These are phyloP conservation scores for Alternaria viburni DNA, from an alignment of 2,329 filamentous ascomycete genomes.

Conservation along the genomic window DNA sequence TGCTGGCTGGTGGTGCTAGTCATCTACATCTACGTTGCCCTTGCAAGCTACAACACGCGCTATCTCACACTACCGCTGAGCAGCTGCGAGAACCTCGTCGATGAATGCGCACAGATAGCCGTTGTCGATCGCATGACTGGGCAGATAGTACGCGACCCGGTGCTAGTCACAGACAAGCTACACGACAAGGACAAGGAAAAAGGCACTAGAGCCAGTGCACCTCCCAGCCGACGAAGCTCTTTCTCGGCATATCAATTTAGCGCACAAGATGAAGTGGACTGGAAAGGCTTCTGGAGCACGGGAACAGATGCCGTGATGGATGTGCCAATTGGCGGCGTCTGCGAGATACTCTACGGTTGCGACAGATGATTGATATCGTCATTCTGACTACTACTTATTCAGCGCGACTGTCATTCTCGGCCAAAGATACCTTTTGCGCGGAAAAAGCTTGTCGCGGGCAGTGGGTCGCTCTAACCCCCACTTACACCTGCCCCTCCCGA, in stretches of 20 bases:
- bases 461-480: slow-evolving; percentile 24
- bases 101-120: slow-evolving; percentile 86
- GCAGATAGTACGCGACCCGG: slow-evolving; percentile 52
- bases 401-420: neutral
- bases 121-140: slow-evolving; percentile 75
- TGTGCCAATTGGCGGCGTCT: slow-evolving; percentile 91
- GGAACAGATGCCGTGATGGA: slow-evolving; percentile 98
- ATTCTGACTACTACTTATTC: slow-evolving; percentile 20
- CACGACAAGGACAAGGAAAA: slow-evolving; percentile 43
- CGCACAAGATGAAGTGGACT: slow-evolving; percentile 62
- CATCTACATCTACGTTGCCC: slow-evolving; percentile 91
- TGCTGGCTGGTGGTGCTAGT: slow-evolving; percentile 87
- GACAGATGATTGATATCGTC: slow-evolving; percentile 23
- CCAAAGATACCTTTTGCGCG: neutral
- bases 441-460: slow-evolving; percentile 23
- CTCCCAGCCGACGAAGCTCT: slow-evolving; percentile 41
- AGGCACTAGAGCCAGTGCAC: slow-evolving; percentile 50
- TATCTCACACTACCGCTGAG: slow-evolving; percentile 82
- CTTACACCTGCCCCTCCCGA: slow-evolving; percentile 25
- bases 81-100: slow-evolving; percentile 87
- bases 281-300: slow-evolving; percentile 85
- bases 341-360: slow-evolving; percentile 87
- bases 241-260: slow-evolving; percentile 45
- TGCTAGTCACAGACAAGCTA: slow-evolving; percentile 24
- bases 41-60: slow-evolving; percentile 88